Base-by-base conservation (phyloP, 2,329 filamentous ascomycete genomes). In the Cercospora citrullina region DNA sequence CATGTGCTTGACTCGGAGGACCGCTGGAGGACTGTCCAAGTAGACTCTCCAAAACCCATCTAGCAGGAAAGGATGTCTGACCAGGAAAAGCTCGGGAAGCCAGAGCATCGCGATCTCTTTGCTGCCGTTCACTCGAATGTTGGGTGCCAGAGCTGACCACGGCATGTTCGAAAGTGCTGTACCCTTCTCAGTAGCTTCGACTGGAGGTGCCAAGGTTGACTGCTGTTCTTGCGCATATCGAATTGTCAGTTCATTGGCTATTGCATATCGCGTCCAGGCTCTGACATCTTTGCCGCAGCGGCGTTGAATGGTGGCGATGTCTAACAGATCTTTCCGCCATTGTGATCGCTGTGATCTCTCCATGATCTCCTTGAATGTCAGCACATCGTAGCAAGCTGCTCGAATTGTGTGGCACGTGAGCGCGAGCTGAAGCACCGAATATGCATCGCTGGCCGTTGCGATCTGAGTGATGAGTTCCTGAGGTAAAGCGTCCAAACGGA, bases 381-480 rank as follows among this genome's bases (percentile, higher is more conserved):
- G 48, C 30, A 31, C 39, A 39, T 70, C 65, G 60, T 69, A 64
- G 51, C 66, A 70, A 33, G 68, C 70, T 30, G 63, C 55, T 36
- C 68, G 68, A 48, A 70, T 60, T 28, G 9, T 23, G n/a, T 55
- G 66, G 55, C 64, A 67, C 36, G 68, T 69, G 31, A 30, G 12
- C 7, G 68, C 57, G 5, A 72, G 58, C 33, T 58, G 51, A n/a
- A 70, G 26, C 16, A 45, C 59, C 4, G 70, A 61, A 12, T 45
- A 45, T 31, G 68, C 70, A 63, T 70, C 64, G 23, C 64, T 53
- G n/a, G 42, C 60, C 31, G 42, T 55, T 18, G 70, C 70, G 42
- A 72, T 70, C 21, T 67, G 68, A n/a, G 65, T 55, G 18, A 72
- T 65, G 14, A 72, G 62, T 48, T 71, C 71, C n/a, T 61, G 53